These are phyloP conservation scores for Ramaria sp. DNA, from an alignment of 768 basidiomycete genomes.

Conservation along the genomic window DNA sequence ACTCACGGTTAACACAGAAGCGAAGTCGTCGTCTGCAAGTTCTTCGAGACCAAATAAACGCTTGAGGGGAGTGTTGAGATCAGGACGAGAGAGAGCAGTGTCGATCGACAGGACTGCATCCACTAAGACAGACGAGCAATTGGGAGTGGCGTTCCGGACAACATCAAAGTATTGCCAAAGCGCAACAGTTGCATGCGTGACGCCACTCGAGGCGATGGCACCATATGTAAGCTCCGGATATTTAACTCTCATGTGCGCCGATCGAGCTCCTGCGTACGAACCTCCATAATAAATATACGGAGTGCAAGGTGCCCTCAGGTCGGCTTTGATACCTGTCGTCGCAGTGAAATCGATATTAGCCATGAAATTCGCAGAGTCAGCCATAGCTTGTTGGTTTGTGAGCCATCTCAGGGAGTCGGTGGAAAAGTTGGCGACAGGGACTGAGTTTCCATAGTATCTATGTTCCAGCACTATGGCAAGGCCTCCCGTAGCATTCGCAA, in stretches of 20 bases:
- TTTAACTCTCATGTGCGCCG: slow-evolving; percentile 80
- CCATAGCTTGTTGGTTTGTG: slow-evolving; percentile 78
- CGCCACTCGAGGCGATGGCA: slow-evolving; percentile 82
- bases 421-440: slow-evolving; percentile 66
- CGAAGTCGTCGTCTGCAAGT: slow-evolving; percentile 69
- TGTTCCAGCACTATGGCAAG: slow-evolving; percentile 85
- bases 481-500: slow-evolving; percentile 77
- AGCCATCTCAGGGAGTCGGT: slow-evolving; percentile 83
- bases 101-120: slow-evolving; percentile 53
- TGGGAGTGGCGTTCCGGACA: slow-evolving; percentile 57
- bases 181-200: slow-evolving; percentile 72
- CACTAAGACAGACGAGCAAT: slow-evolving; percentile 48
- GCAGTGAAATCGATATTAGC: slow-evolving; percentile 54
- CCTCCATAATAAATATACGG: slow-evolving; percentile 95
- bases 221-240: slow-evolving; percentile 84
- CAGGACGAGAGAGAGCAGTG: slow-evolving; percentile 36
- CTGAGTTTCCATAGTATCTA: slow-evolving; percentile 79
- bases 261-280: slow-evolving; percentile 87
- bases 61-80: slow-evolving; percentile 47
- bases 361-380: slow-evolving; percentile 92
- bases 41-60: slow-evolving; percentile 61
- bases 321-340: slow-evolving; percentile 44
- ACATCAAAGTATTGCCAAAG: slow-evolving; percentile 89
- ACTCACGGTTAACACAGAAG: slow-evolving; percentile 49
- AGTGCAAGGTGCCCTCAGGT: slow-evolving; percentile 61